Percentiles rank a stretch among this genome's conserved stretches.
These are phyloP conservation scores for Aspergillus ochraceoroseus DNA, from an alignment of 2,329 filamentous ascomycete genomes.

Conservation along the genomic window DNA sequence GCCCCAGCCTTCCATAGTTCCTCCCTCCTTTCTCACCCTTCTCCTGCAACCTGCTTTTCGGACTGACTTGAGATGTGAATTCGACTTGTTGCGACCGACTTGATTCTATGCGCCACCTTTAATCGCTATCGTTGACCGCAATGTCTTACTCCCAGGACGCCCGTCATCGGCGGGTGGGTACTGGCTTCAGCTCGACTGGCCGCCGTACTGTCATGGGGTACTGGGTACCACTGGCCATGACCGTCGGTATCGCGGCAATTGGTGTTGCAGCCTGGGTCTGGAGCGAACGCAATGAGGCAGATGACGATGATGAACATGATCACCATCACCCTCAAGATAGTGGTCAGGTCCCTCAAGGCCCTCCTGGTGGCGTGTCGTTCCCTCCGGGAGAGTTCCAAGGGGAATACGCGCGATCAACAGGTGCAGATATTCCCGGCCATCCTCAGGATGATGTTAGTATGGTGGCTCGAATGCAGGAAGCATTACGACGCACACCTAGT, in stretches of 20 bases:
- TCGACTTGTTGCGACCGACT: conserved; percentile 23
- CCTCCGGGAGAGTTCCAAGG: conserved; percentile 29
- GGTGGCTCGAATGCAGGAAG: conserved; percentile 73
- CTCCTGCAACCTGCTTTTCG: conserved; percentile 12
- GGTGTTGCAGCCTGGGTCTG: conserved; percentile 88
- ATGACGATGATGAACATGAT: conserved; percentile 64
- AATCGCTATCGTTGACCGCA: conserved; percentile 27
- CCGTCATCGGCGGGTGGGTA: conserved; percentile 36
- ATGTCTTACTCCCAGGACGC: conserved; percentile 41
- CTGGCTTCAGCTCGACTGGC: conserved; percentile 42
- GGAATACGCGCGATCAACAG: conserved; percentile 35
- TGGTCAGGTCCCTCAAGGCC: conserved; percentile 26
- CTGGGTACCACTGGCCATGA: conserved; percentile 84
- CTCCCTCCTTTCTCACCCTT: conserved; percentile 20
- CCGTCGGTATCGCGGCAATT: conserved; percentile 79
- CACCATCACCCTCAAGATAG: conserved; percentile 48
- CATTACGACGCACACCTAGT: conserved; percentile 74
- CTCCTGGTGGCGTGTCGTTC: conserved; percentile 24
- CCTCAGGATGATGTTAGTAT: conserved; percentile 54
- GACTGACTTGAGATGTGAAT: conserved; percentile 33
- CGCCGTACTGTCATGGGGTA: conserved; percentile 53
- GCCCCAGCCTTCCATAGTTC: conserved; percentile 27
- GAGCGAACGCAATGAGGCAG: conserved; percentile 76
- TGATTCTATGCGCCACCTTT: conserved; percentile 28
- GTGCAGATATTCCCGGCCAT: conserved; percentile 30